These are phyloP conservation scores for Suillus fuscotomentosus DNA, from an alignment of 768 basidiomycete species.

Conservation along the genomic window DNA sequence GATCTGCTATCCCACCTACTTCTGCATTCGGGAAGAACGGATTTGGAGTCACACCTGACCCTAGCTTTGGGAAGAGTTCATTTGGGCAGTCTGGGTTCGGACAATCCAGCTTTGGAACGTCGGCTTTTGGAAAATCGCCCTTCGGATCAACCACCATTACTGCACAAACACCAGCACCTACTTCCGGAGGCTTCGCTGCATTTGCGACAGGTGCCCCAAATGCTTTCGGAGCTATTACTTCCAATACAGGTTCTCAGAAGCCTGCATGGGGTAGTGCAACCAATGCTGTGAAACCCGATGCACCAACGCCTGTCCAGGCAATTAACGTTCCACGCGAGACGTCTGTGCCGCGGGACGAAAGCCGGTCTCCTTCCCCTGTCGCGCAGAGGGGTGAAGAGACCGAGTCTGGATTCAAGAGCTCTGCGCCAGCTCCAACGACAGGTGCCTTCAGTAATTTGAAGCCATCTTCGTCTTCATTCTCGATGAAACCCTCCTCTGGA, in stretches of 20 bases:
- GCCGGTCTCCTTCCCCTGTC: slow-evolving; percentile 29
- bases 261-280: slow-evolving; percentile 20
- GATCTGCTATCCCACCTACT: slow-evolving; percentile 12
- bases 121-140: slow-evolving; percentile 38
- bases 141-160: slow-evolving; percentile 23
- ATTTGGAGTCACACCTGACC: slow-evolving; percentile 27
- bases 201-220: slow-evolving; percentile 29
- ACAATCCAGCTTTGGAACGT: slow-evolving; percentile 36
- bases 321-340: slow-evolving; percentile 14
- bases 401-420: slow-evolving; percentile 16
- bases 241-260: slow-evolving; percentile 16
- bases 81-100: slow-evolving; percentile 38
- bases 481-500: slow-evolving; percentile 34
- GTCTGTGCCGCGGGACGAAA: slow-evolving; percentile 16
- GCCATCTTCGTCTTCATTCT: slow-evolving; percentile 32
- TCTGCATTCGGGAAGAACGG: slow-evolving; percentile 17
- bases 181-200: slow-evolving; percentile 35
- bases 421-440: slow-evolving; percentile 22
- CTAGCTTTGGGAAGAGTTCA: slow-evolving; percentile 14
- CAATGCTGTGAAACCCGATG: slow-evolving; percentile 10
- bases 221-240: slow-evolving; percentile 26
- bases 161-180: slow-evolving; percentile 11
- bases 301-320: slow-evolving; percentile 8
- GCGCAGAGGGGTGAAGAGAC: slow-evolving; percentile 6
- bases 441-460: slow-evolving; percentile 43